Evolutionary conservation across 1,284 basidiomycete genomes (phyloP), one percentile per base, ranked within the genome.

Genomic region (Rhizoctonia solani): DNA sequence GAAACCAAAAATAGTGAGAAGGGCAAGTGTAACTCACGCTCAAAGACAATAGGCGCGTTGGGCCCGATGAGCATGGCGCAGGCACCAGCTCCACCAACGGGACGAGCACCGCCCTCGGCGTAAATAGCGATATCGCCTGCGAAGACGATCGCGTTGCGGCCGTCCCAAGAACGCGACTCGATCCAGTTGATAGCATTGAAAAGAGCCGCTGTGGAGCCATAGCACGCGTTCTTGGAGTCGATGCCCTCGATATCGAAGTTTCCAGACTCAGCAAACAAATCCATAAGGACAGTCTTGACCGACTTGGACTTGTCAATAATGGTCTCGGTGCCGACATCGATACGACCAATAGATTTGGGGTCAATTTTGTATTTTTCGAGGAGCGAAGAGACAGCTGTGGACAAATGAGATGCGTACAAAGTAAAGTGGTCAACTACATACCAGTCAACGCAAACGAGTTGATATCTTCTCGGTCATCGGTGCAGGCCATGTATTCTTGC

Each of bases 251-350:
- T 95, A 77, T 99, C 96, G 74, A 87, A 87, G 87, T 99, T 99
- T 71, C 94, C 96, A 39, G 89, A 86, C 67, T 85, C 85, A 50
- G 88, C 87, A 76, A 99, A 99, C 73, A 99, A 89, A 80, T 98
- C 93, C 96, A 99, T 99, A 71, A 99, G 86, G 68, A 94, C 88
- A 3, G 97, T 98, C 82, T 99, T 99, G 79, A 95, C 95, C 29
- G 96, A 93, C 81, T 99, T 99, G 70, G 95, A 96, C 83, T 99
- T 99, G 87, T 99, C 96, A 74, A 99, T 98, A 80, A 99, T 93
- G 61, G 97, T 98, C 80, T 99, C 97, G 32, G 97, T 99, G 69
- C 96, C 96, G 72, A 99, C 95, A 73, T 99, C 96, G 69, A 99
- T 87, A 73, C 96, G 94, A 69, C 96, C 96, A 77, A 99, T 96